A percentile compares a stretch with the other conserved stretches of the same genome.
Evolutionary conservation across 2,329 filamentous ascomycete species (phyloP).

Genomic region (Monilinia vaccinii-corymbosi): DNA sequence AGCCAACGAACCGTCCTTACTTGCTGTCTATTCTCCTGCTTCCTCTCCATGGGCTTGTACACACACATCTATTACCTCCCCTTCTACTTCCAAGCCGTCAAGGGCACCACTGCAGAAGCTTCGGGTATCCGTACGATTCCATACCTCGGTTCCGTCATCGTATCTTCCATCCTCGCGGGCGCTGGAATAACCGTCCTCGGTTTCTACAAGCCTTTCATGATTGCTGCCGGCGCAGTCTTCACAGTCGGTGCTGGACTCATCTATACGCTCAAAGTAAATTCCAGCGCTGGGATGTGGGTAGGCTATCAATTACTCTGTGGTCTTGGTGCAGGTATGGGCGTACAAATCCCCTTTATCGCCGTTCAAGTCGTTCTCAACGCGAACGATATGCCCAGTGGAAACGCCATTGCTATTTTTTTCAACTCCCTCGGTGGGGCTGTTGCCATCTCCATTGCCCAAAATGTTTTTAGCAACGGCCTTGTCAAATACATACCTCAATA

Average conservation of each 20-base stretch:
- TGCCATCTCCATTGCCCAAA: constrained; percentile 46
- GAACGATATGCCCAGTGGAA: constrained; percentile 45
- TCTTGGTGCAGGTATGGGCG: constrained; percentile 36
- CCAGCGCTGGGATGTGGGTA: constrained; percentile 40
- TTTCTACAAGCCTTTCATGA: constrained; percentile 37
- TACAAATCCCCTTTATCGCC: constrained; percentile 42
- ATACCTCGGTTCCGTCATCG: constrained; percentile 35
- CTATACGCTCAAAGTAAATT: constrained; percentile 34
- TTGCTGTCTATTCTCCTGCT: constrained; percentile 29
- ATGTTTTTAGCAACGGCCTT: constrained; percentile 33
- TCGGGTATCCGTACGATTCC: constrained; percentile 37
- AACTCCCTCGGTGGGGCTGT: constrained; percentile 52
- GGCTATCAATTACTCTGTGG: constrained; percentile 44
- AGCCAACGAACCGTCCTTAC: constrained; percentile 31
- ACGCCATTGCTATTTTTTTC: constrained; percentile 47
- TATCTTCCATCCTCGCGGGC: constrained; percentile 35
- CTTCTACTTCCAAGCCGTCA: constrained; percentile 43
- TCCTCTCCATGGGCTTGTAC: constrained; percentile 29
- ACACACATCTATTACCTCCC: constrained; percentile 37
- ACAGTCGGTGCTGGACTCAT: constrained; percentile 36
- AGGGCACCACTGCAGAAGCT: constrained; percentile 31
- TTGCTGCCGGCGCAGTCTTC: constrained; percentile 37
- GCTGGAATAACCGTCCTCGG: constrained; percentile 33
- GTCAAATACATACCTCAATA: constrained; percentile 24
- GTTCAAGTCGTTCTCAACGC: constrained; percentile 41